Base-by-base conservation (phyloP, 2,329 filamentous ascomycete genomes). In the Elsinoe australis region DNA sequence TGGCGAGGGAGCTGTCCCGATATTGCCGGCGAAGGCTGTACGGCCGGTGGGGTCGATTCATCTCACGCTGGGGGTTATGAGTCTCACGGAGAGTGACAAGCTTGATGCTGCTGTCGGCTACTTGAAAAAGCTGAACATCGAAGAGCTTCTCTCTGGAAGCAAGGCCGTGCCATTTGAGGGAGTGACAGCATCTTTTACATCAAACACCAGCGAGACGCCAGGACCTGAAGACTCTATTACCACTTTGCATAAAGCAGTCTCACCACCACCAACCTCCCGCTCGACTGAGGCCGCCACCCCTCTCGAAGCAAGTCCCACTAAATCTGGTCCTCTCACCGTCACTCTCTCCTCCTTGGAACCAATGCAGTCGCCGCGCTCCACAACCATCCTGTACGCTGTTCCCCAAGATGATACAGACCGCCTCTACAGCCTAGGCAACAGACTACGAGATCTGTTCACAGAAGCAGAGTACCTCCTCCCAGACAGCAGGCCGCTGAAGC, bases 31-130 rank as follows among this genome's bases (percentile, higher is more conserved):
- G 24, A 75, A 75, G 48, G 87, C 87, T 1, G 69, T 95, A 44
- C 73, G 88, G 21, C 87, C 87, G 0, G 66, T 86, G 0, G 85
- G 86, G 0, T 88, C 87, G 1, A 66, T 95, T 39, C 90, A 96
- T 65, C 70, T 94, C 2, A 95, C 89, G 0, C 72, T 95, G 0
- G 89, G 88, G 0, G 85, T 94, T 1, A 89, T 95, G 84, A 83
- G 76, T 54, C 74, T 95, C 7, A 65, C 71, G 2, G 71, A 68
- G 2, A 64, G 70, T 2, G 26, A 26, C 3, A 70, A 74, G 36
- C 63, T 82, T 2, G 57, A 71, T 0, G 63, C 66, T 22, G 79
- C 76, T 0, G 55, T 70, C 18, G 34, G 56, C 1, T 63, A 73
- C 6, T 52, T 66, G 6, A 15, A 58, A 18, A 39, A 38, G 10